Evolutionary conservation across 192 early-diverging fungal genomes (phyloP), one percentile per base, ranked within the genome.

Genomic region (Ambispora gerdemannii): DNA sequence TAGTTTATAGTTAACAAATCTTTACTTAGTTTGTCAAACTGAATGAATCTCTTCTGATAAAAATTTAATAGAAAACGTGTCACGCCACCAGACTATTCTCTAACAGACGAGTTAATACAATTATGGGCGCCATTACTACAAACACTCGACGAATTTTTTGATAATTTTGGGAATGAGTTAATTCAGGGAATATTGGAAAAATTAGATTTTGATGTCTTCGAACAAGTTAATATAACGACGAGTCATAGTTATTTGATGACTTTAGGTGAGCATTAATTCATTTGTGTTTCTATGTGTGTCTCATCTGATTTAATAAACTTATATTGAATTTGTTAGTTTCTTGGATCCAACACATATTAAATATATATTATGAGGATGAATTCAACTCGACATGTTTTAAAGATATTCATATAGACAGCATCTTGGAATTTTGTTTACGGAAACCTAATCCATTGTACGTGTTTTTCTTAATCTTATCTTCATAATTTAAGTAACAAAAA

Each of bases 371-470:
- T 31, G 47, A 34, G 15, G 47, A 68, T n/a, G 34, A 59, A 25
- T 55, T 58, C 20, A n/a, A n/a, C n/a, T n/a, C n/a, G n/a, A 30
- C 33, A 10, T 33, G 58, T 4, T 65, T 78, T 31, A 28, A 70
- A 22, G 27, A 73, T 3, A 43, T 83, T 6, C 66, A 63, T 31
- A 52, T 89, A 20, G 81, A 85, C 34, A 77, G 78, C 71, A 63
- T 89, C 51, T 73, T 89, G 11, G 87, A 89, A 71, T 61, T 72
- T 30, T 87, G 86, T 56, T 73, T 89, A 63, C 78, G 81, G n/a
- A 86, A 76, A 63, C 84, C 84, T 10, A 81, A 81, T 62, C 75
- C 77, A 50, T 87, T 86, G 79, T 81, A 70, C 63, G 72, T 62
- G n/a, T 47, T 24, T 11, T 50, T 19, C 49, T 38, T n/a, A n/a